Evolutionary conservation across 2,329 filamentous ascomycete genomes (phyloP), one percentile per base, ranked within the genome.

Genomic region (Cladophialophora chaetospira): DNA sequence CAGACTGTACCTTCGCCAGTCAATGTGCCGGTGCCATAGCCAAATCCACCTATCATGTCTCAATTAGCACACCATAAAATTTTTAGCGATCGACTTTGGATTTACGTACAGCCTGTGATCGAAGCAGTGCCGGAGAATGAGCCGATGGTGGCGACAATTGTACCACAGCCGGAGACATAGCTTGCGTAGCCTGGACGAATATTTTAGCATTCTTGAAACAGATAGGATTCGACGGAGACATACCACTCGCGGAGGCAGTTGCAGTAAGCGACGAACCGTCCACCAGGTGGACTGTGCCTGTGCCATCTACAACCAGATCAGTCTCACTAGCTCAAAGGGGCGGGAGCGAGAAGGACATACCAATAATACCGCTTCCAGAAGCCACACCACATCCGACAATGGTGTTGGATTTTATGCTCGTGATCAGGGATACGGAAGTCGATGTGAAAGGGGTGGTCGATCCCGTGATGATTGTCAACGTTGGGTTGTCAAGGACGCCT

Each of bases 1-100:
- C 61, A 65, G 13, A 65, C 49, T 10, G 63, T 63, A 19, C 63
- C 63, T 10, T 47, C 36, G 11, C 63, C 63, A n/a, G 59, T 61
- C 48, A 63, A 47, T 9, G 57, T 62, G 8, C 61, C 63, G 10
- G 50, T 57, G 10, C 61, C 61, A 9, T 47, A 62, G 17, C 63
- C 63, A 17, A 51, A 58, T 8, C 63, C 63, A 44, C 60, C 60
- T 61, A 25, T 35, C 11, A 11, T 8, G 8, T 13, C 29, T 54
- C 29, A 56, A 33, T 26, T 9, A 31, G 13, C 6, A 9, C n/a
- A 9, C 5, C 19, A 35, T 9, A 3, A 19, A 13, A 23, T 15
- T 9, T 1, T 26, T 13, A 23, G 25, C 6, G 3, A 29, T 15
- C 3, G 17, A 33, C 15, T 13, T 11, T n/a, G n/a, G n/a, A n/a